These are phyloP conservation scores for Diaporthe ampelina DNA, from an alignment of 2,329 filamentous ascomycete species.

Conservation along the genomic window DNA sequence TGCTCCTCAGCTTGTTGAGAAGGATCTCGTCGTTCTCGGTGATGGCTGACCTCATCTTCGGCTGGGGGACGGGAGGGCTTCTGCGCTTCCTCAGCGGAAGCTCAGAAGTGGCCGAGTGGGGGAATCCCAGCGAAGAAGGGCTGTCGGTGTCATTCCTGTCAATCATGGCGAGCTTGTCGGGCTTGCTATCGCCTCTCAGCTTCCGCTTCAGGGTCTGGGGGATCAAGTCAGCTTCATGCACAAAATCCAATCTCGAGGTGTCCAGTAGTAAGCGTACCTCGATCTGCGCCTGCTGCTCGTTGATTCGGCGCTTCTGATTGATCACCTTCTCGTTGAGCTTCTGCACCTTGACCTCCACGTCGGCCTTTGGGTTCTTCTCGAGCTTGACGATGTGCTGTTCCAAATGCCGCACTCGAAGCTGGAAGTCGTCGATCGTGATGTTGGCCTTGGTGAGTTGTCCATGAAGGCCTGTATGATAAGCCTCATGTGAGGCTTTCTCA, in stretches of 20 bases:
- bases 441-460: conserved; percentile 31
- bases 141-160: conserved; percentile 16
- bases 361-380: conserved; percentile 37
- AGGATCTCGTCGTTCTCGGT: conserved; percentile 38
- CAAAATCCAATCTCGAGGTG: fast-evolving
- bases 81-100: neutral
- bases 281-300: conserved; percentile 40
- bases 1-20: conserved; percentile 37
- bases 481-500: conserved; percentile 26
- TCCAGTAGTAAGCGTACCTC: conserved; percentile 29
- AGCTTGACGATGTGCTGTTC: conserved; percentile 6
- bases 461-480: conserved; percentile 31
- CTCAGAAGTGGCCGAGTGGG: conserved; percentile 37
- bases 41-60: conserved; percentile 30
- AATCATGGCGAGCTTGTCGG: neutral
- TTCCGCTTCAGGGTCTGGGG: conserved; percentile 37
- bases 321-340: conserved; percentile 39
- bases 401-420: neutral
- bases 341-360: conserved; percentile 26
- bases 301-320: conserved; percentile 42
- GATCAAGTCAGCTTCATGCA: neutral
- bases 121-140: conserved; percentile 19
- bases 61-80: conserved; percentile 4
- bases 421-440: conserved; percentile 10
- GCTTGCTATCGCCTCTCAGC: conserved; percentile 30